phyloP scores from a whole-genome alignment of 257 asterid genomes.

The Solanum sparsipilum region DNA sequence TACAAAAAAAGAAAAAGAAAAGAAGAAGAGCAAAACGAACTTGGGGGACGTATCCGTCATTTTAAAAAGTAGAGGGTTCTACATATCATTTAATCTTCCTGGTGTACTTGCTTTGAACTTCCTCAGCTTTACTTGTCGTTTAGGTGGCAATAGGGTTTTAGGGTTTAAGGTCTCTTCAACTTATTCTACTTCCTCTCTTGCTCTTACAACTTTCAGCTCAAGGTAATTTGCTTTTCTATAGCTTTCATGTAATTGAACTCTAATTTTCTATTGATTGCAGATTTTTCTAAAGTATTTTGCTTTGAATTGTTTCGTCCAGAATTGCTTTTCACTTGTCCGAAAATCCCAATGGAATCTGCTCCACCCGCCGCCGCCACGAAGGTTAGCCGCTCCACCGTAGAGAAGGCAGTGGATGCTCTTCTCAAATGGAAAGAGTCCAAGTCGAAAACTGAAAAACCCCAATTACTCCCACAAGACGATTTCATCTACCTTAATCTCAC shows the following conservation, averaged over 20 bases:
- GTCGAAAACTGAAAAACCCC: conserved; percentile 38
- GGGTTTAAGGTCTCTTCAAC: not conserved
- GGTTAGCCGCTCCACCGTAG: conserved; percentile 13
- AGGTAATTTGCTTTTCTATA: not conserved
- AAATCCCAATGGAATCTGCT: not conserved
- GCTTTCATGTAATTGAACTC: not conserved
- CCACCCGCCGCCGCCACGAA: conserved; percentile 4
- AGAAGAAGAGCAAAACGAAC: not conserved
- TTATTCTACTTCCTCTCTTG: not conserved
- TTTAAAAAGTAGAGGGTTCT: not conserved
- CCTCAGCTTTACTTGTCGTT: not conserved
- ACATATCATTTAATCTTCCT: not conserved
- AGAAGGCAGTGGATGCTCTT: conserved; percentile 43
- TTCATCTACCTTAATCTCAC: conserved; percentile 65
- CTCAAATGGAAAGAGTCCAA: conserved; percentile 45
- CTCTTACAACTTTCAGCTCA: not conserved
- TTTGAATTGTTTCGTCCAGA: not conserved
- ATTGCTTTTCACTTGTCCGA: not conserved
- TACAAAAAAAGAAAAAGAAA: too few relatives aligned
- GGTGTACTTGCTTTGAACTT: not conserved
- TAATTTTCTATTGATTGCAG: not conserved
- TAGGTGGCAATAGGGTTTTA: not conserved
- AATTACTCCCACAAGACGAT: conserved; percentile 65
- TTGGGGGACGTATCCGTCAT: not conserved
- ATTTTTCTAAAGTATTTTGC: not conserved